Conservation (phyloP, 768 basidiomycete species). For the Tylopilus rubrobrunneus region DNA sequence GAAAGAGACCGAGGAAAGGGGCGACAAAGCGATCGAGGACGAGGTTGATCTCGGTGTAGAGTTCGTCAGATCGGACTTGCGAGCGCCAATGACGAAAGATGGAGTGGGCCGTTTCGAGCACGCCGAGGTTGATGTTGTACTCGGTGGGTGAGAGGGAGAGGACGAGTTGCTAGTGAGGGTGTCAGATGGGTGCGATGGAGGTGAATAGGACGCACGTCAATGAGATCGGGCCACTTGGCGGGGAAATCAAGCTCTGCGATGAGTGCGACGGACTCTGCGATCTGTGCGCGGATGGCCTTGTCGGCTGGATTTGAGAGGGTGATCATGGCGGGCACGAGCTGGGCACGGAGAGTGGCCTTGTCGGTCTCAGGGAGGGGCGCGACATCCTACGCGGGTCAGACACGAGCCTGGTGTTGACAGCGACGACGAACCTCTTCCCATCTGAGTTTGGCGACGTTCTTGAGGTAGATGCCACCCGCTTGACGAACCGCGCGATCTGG, state of each 20-base stretch:
- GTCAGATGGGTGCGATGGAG: slow-evolving; percentile 12
- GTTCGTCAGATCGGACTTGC: slow-evolving; percentile 78
- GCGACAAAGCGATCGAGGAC: slow-evolving; percentile 80
- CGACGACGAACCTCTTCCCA: slow-evolving; percentile 75
- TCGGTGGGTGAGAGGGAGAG: slow-evolving; percentile 73
- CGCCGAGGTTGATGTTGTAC: slow-evolving; percentile 83
- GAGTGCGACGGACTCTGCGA: slow-evolving; percentile 89
- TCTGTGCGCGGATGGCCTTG: slow-evolving; percentile 73
- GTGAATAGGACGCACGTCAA: slow-evolving; percentile 63
- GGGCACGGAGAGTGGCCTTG: slow-evolving; percentile 65
- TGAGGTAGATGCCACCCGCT: slow-evolving; percentile 86
- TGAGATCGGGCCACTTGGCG: slow-evolving; percentile 77
- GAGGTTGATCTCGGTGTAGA: slow-evolving; percentile 89
- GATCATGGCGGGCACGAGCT: slow-evolving; percentile 92
- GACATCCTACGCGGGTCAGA: slow-evolving; percentile 51
- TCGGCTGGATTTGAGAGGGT: slow-evolving; percentile 69
- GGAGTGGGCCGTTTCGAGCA: slow-evolving; percentile 92
- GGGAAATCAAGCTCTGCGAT: slow-evolving; percentile 95
- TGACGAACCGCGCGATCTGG: slow-evolving; percentile 69
- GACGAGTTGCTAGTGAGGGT: slow-evolving; percentile 75
- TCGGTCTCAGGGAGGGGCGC: slow-evolving; percentile 67
- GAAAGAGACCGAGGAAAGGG: slow-evolving; percentile 83
- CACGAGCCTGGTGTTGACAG: not conserved
- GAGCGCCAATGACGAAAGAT: slow-evolving; percentile 95
- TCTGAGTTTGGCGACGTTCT: slow-evolving; percentile 81